phyloP scores from a whole-genome alignment of 371 early-diverging fungal species.

The Zychaea mexicana region DNA sequence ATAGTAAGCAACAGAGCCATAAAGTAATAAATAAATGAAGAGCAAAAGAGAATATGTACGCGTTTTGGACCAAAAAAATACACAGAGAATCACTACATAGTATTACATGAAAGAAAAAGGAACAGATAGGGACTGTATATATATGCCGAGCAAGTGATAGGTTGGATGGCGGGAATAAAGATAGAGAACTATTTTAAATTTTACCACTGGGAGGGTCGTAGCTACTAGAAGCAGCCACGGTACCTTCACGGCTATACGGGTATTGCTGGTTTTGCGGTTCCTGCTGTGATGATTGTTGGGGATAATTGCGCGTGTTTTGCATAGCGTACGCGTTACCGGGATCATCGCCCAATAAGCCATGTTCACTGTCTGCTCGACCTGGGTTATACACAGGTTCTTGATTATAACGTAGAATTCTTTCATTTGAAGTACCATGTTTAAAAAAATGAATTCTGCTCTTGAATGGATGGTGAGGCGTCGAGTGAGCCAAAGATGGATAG shows the following conservation, averaged over 20 bases:
- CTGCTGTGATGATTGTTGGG: neutral
- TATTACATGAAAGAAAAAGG: neutral
- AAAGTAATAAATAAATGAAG: no score
- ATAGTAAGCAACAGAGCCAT: no score
- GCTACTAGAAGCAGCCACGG: neutral
- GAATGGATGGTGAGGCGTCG: slow-evolving; percentile 14
- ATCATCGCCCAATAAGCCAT: neutral
- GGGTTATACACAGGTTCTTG: neutral
- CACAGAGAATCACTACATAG: neutral
- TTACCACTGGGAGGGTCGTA: neutral
- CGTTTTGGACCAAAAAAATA: neutral
- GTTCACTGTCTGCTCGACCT: neutral
- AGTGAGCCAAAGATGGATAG: slow-evolving; percentile 16
- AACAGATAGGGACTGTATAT: neutral
- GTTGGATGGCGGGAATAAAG: neutral
- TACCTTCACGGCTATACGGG: neutral
- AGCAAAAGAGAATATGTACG: neutral
- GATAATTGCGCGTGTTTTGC: neutral
- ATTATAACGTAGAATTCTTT: neutral
- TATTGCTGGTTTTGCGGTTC: neutral
- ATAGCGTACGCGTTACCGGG: neutral
- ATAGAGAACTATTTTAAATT: no score
- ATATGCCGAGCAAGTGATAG: neutral
- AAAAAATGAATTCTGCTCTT: neutral
- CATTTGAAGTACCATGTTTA: neutral